Percentiles rank a stretch among this genome's conserved stretches.
These are phyloP conservation scores for Oryza glaberrima DNA, from an alignment of 176 grass and related monocot species.

Conservation along the genomic window DNA sequence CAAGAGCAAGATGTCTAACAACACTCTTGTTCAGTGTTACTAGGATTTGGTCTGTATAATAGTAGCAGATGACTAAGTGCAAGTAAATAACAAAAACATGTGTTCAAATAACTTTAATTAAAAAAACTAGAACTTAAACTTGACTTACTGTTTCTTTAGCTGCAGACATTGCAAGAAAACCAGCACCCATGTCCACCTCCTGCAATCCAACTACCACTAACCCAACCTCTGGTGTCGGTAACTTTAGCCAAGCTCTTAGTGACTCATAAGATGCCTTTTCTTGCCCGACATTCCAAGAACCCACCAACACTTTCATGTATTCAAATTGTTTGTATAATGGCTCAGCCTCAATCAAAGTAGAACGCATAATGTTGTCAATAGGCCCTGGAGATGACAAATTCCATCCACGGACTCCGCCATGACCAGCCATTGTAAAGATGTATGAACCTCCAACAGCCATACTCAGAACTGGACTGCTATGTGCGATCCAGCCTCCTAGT, in stretches of 20 bases:
- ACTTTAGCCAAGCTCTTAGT: constrained; percentile 62
- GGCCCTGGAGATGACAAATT: constrained; percentile 73
- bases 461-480: constrained; percentile 68
- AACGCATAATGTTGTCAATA: constrained; percentile 59
- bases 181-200: constrained; percentile 91
- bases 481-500: constrained; percentile 67
- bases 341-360: constrained; percentile 56
- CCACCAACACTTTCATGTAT: constrained; percentile 69
- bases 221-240: constrained; percentile 61
- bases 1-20: constrained; percentile 10
- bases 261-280: constrained; percentile 75
- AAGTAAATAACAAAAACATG: not conserved
- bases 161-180: constrained; percentile 86
- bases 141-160: constrained; percentile 79
- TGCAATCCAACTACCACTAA: constrained; percentile 86
- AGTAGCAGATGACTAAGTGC: not conserved
- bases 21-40: not conserved
- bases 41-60: constrained; percentile 23
- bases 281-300: constrained; percentile 93
- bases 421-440: constrained; percentile 80
- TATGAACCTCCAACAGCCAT: constrained; percentile 70
- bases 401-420: constrained; percentile 78
- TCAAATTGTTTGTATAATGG: constrained; percentile 53
- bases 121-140: constrained; percentile 19
- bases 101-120: constrained; percentile 6